phyloP scores from a whole-genome alignment of 2,329 filamentous ascomycete genomes.

The Pseudogymnoascus sp. region DNA sequence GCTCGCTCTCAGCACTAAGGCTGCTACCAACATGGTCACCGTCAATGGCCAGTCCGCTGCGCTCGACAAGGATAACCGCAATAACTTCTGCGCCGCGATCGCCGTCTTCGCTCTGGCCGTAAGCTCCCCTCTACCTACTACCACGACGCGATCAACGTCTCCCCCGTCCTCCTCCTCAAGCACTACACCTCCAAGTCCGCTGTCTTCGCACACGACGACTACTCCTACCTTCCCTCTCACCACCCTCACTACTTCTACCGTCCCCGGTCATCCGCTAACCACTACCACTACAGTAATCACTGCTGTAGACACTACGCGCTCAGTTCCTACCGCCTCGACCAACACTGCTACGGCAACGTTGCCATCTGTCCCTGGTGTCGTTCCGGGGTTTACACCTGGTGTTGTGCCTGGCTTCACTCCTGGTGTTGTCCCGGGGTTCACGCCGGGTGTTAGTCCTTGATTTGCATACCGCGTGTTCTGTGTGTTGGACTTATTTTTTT shows the following conservation, averaged over 20 bases:
- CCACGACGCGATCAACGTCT: neutral
- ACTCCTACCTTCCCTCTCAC: neutral
- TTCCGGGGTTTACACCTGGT: neutral
- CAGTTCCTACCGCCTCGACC: neutral
- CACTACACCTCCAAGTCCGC: neutral
- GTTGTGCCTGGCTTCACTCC: neutral
- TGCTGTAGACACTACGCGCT: neutral
- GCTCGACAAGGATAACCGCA: slow-evolving; percentile 54
- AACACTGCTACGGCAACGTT: neutral
- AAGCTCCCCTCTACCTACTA: neutral
- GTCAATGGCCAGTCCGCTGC: slow-evolving; percentile 48
- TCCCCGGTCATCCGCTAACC: neutral
- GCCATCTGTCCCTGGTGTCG: neutral
- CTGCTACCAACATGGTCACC: slow-evolving; percentile 65
- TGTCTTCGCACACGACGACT: neutral
- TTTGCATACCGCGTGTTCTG: neutral
- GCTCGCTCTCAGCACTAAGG: slow-evolving; percentile 68
- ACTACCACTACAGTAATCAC: neutral
- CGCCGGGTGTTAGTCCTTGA: slow-evolving; percentile 1
- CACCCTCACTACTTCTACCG: neutral
- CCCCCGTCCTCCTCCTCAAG: neutral
- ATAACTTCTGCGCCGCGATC: slow-evolving; percentile 57
- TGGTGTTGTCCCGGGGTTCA: neutral
- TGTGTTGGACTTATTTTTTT: neutral
- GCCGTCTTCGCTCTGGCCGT: slow-evolving; percentile 38